Evolutionary conservation across 176 grass and related monocot genomes (phyloP).

Genomic region (Raddia distichophylla): DNA sequence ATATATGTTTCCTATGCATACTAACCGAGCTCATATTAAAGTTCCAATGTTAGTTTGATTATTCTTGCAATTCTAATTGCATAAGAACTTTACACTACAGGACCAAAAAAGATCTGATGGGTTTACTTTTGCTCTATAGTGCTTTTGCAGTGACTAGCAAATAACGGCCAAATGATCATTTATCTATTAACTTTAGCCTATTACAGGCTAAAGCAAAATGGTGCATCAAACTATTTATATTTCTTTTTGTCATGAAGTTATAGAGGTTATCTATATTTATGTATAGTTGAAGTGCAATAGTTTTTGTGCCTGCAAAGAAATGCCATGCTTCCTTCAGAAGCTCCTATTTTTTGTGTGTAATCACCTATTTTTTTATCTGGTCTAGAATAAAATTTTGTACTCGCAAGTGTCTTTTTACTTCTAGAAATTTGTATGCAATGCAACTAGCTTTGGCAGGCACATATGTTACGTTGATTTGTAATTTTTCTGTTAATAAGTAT

Average conservation of each 20-base stretch:
- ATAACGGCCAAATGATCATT: neutral
- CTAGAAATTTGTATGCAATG: neutral
- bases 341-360: neutral
- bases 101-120: neutral
- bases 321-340: neutral
- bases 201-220: neutral
- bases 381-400: neutral
- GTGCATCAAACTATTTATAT: no score
- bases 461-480: neutral
- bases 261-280: neutral
- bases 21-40: slow-evolving; percentile 1
- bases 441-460: neutral
- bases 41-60: neutral
- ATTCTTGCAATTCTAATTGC: slow-evolving; percentile 24
- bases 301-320: neutral
- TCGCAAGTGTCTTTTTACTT: neutral
- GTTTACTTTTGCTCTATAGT: neutral
- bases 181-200: neutral
- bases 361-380: neutral
- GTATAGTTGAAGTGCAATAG: neutral
- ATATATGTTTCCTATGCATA: neutral
- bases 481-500: neutral
- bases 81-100: slow-evolving; percentile 12
- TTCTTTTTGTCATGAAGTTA: no score
- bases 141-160: neutral